Evolutionary conservation across 768 basidiomycete species (phyloP).

Genomic region (Kwoniella dendrophila): DNA sequence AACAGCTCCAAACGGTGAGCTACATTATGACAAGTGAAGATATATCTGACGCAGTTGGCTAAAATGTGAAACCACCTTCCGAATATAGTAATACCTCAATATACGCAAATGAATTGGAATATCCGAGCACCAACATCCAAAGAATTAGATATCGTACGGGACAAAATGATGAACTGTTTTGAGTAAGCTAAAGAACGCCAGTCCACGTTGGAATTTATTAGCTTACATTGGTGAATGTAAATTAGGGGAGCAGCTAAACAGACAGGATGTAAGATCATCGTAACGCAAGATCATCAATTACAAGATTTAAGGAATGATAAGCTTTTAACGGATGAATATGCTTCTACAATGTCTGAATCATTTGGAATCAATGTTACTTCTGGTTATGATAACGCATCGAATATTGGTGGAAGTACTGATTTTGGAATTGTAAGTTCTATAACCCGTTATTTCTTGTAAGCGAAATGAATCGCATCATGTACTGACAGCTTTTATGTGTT

Average conservation of each 20-base stretch:
- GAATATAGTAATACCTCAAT: conserved; percentile 70
- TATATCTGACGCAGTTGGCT: neutral
- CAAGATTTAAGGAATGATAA: conserved; percentile 62
- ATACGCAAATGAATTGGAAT: conserved; percentile 70
- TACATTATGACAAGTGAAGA: neutral
- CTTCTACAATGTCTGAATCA: conserved; percentile 9
- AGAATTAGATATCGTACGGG: conserved; percentile 64
- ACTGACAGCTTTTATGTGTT: neutral
- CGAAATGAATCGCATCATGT: neutral
- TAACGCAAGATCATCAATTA: conserved; percentile 56
- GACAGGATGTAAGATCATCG: conserved; percentile 64
- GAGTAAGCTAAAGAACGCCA: conserved; percentile 59
- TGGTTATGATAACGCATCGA: neutral
- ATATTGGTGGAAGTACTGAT: conserved; percentile 26
- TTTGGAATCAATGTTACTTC: neutral
- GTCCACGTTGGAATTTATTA: neutral
- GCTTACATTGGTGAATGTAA: conserved; percentile 12
- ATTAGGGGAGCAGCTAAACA: conserved; percentile 56
- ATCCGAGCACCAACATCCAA: conserved; percentile 71
- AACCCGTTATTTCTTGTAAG: neutral
- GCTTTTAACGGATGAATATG: conserved; percentile 18
- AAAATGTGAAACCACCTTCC: too few species aligned
- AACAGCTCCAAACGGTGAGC: conserved; percentile 70
- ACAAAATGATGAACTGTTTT: conserved; percentile 72
- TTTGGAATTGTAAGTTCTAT: conserved; percentile 30